A percentile compares a stretch with the other conserved stretches of the same genome.
phyloP scores from a whole-genome alignment of 495 filamentous ascomycete species.

The Penicillium pulvis region DNA sequence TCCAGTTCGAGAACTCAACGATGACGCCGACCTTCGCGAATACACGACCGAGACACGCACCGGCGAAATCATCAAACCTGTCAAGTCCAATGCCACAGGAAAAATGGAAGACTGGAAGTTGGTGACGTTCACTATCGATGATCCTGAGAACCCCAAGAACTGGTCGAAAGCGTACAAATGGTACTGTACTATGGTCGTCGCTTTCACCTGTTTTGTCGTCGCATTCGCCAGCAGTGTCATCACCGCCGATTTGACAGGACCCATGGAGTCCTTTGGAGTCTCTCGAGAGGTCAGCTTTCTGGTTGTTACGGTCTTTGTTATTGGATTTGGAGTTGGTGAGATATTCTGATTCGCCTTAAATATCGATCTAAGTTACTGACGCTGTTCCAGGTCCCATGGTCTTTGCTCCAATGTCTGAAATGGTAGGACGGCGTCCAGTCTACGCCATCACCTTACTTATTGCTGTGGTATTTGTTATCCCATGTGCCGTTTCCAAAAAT shows the following conservation, averaged over 20 bases:
- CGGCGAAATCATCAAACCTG: slow-evolving; percentile 60
- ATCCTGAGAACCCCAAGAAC: slow-evolving; percentile 62
- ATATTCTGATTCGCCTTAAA: neutral
- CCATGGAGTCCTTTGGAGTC: slow-evolving; percentile 61
- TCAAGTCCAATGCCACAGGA: slow-evolving; percentile 54
- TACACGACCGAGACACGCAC: slow-evolving; percentile 60
- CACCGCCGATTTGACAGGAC: slow-evolving; percentile 67
- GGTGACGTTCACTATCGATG: slow-evolving; percentile 67
- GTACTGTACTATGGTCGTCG: slow-evolving; percentile 63
- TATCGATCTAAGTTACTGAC: slow-evolving; percentile 12
- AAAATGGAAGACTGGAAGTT: slow-evolving; percentile 64
- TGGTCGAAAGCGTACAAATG: slow-evolving; percentile 63
- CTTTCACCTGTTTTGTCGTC: slow-evolving; percentile 66
- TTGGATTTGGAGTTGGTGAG: slow-evolving; percentile 76
- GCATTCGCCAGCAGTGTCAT: slow-evolving; percentile 63
- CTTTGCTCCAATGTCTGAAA: slow-evolving; percentile 77
- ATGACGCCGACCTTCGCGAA: slow-evolving; percentile 62
- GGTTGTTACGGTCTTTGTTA: slow-evolving; percentile 70
- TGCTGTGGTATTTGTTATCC: slow-evolving; percentile 76
- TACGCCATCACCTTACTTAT: slow-evolving; percentile 58
- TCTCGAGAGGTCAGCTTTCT: slow-evolving; percentile 67
- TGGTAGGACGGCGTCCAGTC: slow-evolving; percentile 67
- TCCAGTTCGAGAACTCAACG: slow-evolving; percentile 62
- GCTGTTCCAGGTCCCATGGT: slow-evolving; percentile 62
- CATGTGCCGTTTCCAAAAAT: slow-evolving; percentile 73